Evolutionary conservation across 768 basidiomycete genomes (phyloP).

Genomic region (Mycena albidolilacea): DNA sequence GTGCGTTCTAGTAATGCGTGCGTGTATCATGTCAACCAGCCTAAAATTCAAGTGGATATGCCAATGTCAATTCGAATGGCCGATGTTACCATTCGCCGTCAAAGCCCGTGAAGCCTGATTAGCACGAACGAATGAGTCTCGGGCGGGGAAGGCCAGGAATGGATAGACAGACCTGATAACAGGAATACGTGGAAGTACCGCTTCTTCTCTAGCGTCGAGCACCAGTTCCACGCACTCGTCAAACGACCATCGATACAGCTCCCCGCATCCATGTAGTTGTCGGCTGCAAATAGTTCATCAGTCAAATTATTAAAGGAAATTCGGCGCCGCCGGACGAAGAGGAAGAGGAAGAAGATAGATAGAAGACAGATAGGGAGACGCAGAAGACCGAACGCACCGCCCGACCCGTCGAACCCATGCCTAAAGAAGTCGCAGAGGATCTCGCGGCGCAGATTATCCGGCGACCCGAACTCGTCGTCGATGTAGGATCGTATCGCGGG

Average conservation of each 20-base stretch:
- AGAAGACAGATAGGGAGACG: not conserved
- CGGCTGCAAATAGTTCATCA: conserved; percentile 58
- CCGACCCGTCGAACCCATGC: conserved; percentile 91
- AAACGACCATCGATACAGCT: conserved; percentile 88
- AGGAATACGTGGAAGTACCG: conserved; percentile 86
- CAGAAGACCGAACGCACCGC: conserved; percentile 46
- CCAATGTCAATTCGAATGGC: no score
- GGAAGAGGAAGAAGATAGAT: not conserved
- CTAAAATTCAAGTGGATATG: conserved; percentile 2
- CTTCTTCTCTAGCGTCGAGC: conserved; percentile 88
- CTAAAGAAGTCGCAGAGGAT: conserved; percentile 89
- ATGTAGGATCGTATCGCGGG: conserved; percentile 84
- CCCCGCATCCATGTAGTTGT: conserved; percentile 92
- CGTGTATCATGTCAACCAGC: conserved; percentile 6
- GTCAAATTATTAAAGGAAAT: not conserved
- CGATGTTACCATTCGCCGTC: conserved; percentile 83
- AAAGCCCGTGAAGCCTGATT: conserved; percentile 84
- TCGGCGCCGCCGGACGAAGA: not conserved
- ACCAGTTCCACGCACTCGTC: conserved; percentile 96
- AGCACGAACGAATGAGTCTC: conserved; percentile 18
- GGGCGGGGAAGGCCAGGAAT: not conserved
- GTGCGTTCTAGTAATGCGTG: conserved; percentile 15
- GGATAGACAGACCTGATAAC: conserved; percentile 70
- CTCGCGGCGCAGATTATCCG: conserved; percentile 76
- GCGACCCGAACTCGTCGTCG: conserved; percentile 86